These are phyloP conservation scores for Xylaria scruposa DNA, from an alignment of 495 filamentous ascomycete species.

Conservation along the genomic window DNA sequence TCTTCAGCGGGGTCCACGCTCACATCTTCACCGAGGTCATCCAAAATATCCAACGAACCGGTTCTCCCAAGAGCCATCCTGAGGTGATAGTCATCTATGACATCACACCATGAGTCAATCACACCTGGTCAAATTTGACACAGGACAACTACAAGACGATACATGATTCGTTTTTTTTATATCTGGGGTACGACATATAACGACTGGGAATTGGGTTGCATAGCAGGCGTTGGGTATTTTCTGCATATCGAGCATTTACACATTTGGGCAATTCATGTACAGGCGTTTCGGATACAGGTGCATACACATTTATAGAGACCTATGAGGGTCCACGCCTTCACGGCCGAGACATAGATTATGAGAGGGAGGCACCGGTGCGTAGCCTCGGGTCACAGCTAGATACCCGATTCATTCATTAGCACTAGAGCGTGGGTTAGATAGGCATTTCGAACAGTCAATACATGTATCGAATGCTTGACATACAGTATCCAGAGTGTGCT, in stretches of 20 bases:
- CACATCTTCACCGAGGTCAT: slow-evolving; percentile 33
- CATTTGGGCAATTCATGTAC: background rate
- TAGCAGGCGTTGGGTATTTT: slow-evolving; percentile 11
- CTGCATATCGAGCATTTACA: slow-evolving; percentile 8
- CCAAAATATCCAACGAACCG: slow-evolving; percentile 29
- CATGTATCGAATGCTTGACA: no score
- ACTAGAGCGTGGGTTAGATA: background rate
- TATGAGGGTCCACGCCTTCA: slow-evolving; percentile 8
- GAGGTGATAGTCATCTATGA: background rate
- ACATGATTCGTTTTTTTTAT: background rate
- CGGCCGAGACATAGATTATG: background rate
- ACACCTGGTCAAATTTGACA: background rate
- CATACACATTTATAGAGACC: slow-evolving; percentile 9
- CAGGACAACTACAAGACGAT: background rate
- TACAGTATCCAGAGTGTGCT: background rate
- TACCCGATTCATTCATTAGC: background rate
- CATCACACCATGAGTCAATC: background rate
- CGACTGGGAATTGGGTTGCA: slow-evolving; percentile 5
- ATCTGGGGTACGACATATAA: slow-evolving; percentile 6
- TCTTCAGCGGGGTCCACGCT: slow-evolving; percentile 18
- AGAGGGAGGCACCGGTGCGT: background rate
- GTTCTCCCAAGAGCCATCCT: slow-evolving; percentile 25
- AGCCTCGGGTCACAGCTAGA: background rate
- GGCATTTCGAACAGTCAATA: background rate
- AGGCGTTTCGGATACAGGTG: slow-evolving; percentile 17